These are phyloP conservation scores for Gossypium trilobum DNA, from an alignment of 441 rosid genomes.

Conservation along the genomic window DNA sequence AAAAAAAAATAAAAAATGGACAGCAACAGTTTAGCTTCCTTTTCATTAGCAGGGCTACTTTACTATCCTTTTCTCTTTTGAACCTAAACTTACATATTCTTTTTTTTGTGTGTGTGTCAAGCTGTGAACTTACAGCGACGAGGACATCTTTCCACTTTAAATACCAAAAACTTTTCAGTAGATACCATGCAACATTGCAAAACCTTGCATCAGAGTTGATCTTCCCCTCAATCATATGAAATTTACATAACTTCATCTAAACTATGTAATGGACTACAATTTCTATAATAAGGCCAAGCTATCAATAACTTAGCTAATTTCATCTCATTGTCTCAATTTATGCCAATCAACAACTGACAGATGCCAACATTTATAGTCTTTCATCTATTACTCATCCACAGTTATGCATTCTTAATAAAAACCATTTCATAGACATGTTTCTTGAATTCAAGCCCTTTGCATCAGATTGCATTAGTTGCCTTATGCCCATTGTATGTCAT, in stretches of 20 bases:
- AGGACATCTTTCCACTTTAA: background rate
- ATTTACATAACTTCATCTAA: background rate
- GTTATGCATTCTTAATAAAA: background rate
- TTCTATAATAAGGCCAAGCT: too few species aligned
- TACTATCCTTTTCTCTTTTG: background rate
- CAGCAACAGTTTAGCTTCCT: background rate
- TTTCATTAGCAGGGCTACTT: background rate
- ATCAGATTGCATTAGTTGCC: background rate
- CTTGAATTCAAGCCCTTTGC: background rate
- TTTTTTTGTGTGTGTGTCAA: too few species aligned
- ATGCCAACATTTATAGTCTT: background rate
- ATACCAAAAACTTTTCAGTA: background rate
- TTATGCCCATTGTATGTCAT: background rate
- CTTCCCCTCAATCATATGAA: background rate
- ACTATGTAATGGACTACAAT: background rate
- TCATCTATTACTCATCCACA: slow-evolving; percentile 4
- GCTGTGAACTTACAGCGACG: background rate
- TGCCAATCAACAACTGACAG: background rate
- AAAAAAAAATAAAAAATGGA: too few species aligned
- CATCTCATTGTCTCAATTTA: background rate
- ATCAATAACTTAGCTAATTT: background rate
- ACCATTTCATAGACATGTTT: background rate
- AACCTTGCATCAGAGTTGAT: background rate
- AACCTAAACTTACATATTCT: background rate
- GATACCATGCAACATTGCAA: background rate